Conservation (phyloP, 345 rosid genomes). For the Sisymbrium irio region DNA sequence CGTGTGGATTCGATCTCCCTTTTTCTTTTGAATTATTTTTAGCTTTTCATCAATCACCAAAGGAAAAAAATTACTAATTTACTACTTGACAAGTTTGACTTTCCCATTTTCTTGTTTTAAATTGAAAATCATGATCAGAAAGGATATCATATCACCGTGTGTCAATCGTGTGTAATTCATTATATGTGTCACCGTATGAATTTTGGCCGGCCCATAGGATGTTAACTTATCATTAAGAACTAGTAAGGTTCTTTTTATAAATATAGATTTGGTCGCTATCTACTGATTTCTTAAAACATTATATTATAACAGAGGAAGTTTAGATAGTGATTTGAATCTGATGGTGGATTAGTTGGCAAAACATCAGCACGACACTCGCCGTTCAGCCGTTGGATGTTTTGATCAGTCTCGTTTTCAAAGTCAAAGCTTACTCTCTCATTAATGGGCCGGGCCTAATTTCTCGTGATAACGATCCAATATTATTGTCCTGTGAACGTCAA, state of each 20-base stretch:
- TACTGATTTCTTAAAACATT: not conserved
- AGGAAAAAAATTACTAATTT: not conserved
- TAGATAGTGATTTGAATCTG: not conserved
- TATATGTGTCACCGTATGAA: not conserved
- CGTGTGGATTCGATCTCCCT: not conserved
- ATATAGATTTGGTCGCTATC: not conserved
- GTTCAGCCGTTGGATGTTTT: too few species aligned
- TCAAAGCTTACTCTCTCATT: not conserved
- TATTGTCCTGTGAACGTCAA: not conserved
- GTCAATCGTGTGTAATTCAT: constrained; percentile 6
- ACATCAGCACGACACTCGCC: not conserved
- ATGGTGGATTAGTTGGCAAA: too few species aligned
- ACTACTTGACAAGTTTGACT: constrained; percentile 12
- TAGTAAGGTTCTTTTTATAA: not conserved
- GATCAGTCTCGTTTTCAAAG: too few species aligned
- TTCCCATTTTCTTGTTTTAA: not conserved
- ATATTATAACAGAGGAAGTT: not conserved
- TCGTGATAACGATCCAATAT: not conserved
- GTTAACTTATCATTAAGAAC: constrained; percentile 8
- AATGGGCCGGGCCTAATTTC: constrained; percentile 7
- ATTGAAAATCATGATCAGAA: not conserved
- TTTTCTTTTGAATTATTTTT: not conserved
- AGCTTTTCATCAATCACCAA: not conserved
- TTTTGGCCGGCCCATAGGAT: not conserved
- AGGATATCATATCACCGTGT: not conserved